Base-by-base conservation (phyloP, 345 rosid species). In the Noccaea caerulescens region DNA sequence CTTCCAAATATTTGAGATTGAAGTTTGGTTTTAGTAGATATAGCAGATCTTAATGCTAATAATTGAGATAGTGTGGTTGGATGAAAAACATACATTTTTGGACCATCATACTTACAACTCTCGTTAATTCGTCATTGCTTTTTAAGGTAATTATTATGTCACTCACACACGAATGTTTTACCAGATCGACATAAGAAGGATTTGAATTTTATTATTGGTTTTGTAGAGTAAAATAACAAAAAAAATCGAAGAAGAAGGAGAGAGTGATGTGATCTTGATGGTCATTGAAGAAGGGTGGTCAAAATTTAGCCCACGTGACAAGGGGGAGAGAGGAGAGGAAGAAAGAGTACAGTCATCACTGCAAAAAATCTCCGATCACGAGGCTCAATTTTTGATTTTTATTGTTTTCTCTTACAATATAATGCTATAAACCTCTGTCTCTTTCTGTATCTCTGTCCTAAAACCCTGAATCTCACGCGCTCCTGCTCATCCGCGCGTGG, bases 291-390 rank as follows among this genome's bases (percentile, higher is more conserved):
- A 68, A 68, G 64, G 72, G 42, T 75, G 69, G 79, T 76, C 79
- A 76, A 76, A 63, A 76, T 54, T 46, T 56, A 76, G 75, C 75
- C 79, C 79, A 76, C 79, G 75, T 76, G 79, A 76, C 79, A 76
- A 56, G 66, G 75, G 65, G 71, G 66, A 54, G 78, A 57, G 44
- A 68, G 52, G 41, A 51, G 77, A 66, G 52, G 53, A 36, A 60
- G 73, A 59, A 36, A 36, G 68, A 68, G 73, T 61, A 68, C 63
- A 53, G 73, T 68, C 73, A 75, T 75, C 73, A 75, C 78, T 68
- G 78, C 78, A 67, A 75, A 60, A 69, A 44, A 75, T 62, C 79
- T 69, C 79, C 78, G 78, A 75, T 76, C 79, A 76, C 79, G 79
- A 76, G 79, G 78, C 63, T 68, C 69, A 25, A 32, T 12, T 16